These are phyloP conservation scores for Neurospora intermedia DNA, from an alignment of 495 filamentous ascomycete species.

Conservation along the genomic window DNA sequence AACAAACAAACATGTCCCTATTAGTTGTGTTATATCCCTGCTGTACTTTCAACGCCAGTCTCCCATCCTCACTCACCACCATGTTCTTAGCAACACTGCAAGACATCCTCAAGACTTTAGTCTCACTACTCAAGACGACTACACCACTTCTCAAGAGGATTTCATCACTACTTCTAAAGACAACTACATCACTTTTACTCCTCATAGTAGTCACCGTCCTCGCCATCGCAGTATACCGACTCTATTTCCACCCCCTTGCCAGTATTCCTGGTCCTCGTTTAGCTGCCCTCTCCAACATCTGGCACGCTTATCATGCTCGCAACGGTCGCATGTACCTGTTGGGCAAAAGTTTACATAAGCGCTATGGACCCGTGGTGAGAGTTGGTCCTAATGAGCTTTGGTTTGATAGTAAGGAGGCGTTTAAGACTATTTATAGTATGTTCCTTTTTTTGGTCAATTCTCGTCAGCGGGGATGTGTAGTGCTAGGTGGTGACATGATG, in stretches of 20 bases:
- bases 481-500: not conserved
- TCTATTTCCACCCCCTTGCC: slow-evolving; percentile 24
- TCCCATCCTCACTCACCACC: not conserved
- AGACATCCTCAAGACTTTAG: not conserved
- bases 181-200: not conserved
- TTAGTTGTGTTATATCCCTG: no score
- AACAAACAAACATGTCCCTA: no score
- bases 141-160: not conserved
- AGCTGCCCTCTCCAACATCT: slow-evolving; percentile 29
- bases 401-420: slow-evolving; percentile 32
- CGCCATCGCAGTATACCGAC: slow-evolving; percentile 8
- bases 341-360: slow-evolving; percentile 30
- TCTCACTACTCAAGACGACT: not conserved
- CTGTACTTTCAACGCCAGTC: not conserved
- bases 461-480: no score
- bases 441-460: no score
- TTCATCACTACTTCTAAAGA: not conserved
- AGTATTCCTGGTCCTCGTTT: slow-evolving; percentile 24
- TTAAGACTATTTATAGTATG: slow-evolving; percentile 31
- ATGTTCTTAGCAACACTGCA: not conserved
- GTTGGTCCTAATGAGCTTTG: slow-evolving; percentile 47
- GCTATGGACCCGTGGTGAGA: slow-evolving; percentile 45
- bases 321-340: slow-evolving; percentile 21
- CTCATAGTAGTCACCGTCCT: not conserved
- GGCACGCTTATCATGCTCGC: slow-evolving; percentile 24